Evolutionary conservation across 768 basidiomycete species (phyloP).

Genomic region (Neoboletus brunneissimus): DNA sequence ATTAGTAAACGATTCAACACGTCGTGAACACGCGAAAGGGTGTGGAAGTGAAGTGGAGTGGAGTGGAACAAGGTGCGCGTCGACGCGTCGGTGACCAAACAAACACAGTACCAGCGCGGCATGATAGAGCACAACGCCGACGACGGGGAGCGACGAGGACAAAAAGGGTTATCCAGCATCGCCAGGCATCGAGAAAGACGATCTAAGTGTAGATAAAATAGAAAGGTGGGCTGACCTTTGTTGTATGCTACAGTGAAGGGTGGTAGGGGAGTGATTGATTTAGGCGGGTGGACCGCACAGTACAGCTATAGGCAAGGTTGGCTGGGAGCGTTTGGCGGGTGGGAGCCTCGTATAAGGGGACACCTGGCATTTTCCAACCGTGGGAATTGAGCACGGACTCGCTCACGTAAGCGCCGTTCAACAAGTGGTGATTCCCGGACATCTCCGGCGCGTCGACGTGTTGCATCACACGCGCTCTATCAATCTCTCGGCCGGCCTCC

Average conservation of each 20-base stretch:
- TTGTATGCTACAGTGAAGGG: conserved; percentile 27
- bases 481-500: conserved; percentile 19
- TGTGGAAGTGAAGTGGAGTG: conserved; percentile 31
- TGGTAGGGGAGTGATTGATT: conserved; percentile 27
- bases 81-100: conserved; percentile 41
- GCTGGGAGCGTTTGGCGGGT: conserved; percentile 37
- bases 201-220: conserved; percentile 23
- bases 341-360: conserved; percentile 38
- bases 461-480: background rate
- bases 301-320: conserved; percentile 39
- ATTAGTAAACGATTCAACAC: conserved; percentile 41
- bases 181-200: conserved; percentile 21
- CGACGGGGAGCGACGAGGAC: conserved; percentile 11
- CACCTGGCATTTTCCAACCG: conserved; percentile 30
- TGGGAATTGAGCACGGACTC: conserved; percentile 37
- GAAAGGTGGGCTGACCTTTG: conserved; percentile 27
- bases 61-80: conserved; percentile 29
- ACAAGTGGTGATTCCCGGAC: conserved; percentile 25
- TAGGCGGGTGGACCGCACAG: conserved; percentile 34
- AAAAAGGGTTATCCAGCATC: conserved; percentile 15
- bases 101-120: conserved; percentile 27
- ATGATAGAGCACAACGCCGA: conserved; percentile 28
- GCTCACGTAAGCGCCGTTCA: conserved; percentile 35
- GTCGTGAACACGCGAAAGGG: conserved; percentile 32
- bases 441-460: conserved; percentile 24